Base-by-base conservation (phyloP, 768 basidiomycete genomes). In the Psilocybe cubensis region DNA sequence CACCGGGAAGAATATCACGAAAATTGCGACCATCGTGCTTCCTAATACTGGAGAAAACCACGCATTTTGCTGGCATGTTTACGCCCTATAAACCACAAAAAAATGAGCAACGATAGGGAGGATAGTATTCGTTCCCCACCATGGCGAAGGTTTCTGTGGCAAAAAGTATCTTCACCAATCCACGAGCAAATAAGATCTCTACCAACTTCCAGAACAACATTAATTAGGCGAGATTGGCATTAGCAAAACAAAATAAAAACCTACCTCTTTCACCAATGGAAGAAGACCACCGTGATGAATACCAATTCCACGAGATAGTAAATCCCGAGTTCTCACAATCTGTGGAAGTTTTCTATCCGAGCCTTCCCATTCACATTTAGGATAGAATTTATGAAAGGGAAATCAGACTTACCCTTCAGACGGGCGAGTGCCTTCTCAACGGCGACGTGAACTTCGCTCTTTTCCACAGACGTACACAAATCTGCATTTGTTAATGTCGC, bases 71-170 rank as follows among this genome's bases (percentile, higher is more conserved):
- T 18, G 97, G 97, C 97, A 99, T 99, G 73, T 99, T 99, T 53
- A 99, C 97, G 47, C 97, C 97, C 96, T 98, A 31, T 12, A 57
- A 14, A 33, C 6, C 31, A 12, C 31, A 31, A 43, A 27, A 17
- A 47, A 3, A 40, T 35, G 14, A 44, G 58, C 57, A 28, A 11
- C n/a, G 9, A 12, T 18, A 33, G 28, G 10, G 35, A 23, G 4
- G 33, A 27, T 11, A 29, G 4, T 20, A 5, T 18, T 17, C n/a
- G 43, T 11, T 4, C 52, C n/a, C 67, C 79, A 94, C 96, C 96
- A 99, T 98, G 0, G 96, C 96, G 70, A 99, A 99, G 0, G 97
- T 99, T 74, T 99, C 97, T 4, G 97, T 99, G 1, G 97, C 97
- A 69, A 99, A 99, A 6, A 99, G 76, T 20, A 97, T 86, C 73